Base-by-base conservation (phyloP, 148 eudicot species). In the Rheum nobile region DNA sequence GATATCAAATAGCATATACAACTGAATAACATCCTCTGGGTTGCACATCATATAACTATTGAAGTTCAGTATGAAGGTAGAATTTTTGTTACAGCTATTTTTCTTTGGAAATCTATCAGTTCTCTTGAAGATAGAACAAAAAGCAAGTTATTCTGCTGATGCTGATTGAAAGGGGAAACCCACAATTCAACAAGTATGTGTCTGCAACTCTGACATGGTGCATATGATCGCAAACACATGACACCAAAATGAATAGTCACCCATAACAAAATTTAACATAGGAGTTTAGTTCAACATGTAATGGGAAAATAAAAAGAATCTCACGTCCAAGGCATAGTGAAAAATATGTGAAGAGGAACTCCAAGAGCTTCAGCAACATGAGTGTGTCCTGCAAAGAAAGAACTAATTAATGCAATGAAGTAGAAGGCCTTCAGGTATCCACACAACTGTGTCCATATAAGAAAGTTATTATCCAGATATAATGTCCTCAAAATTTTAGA, bases 321-420 rank as follows among this genome's bases (percentile, higher is more conserved):
- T 90, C 78, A 95, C 99, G 96, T 95, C 97, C 97, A 95, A 31
- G 99, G 99, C 87, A 91, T 82, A 44, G 99, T 95, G 88, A 90
- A 92, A 81, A 95, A 90, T 75, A 95, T 90, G 84, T 95, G 92
- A 77, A 92, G 83, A 77, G 99, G 99, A 13, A 95, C 85, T 46
- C 85, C 87, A 50, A 95, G 97, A 87, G 96, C 97, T 88, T 95
- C 98, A 71, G 98, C 98, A 74, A 95, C 90, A 80, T 95, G 96
- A 69, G 79, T 79, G 79, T 95, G 97, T 75, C 98, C 98, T 95
- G 93, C 73, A 75, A 79, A 41, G 47, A 71, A 39, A 43, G 32
- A 71, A 71, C 29, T 39, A 71, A 69, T 71, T 71, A 65, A 14
- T 34, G 39, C 70, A 34, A 65, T 31, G 41, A 34, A 32, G 70